Evolutionary conservation across 495 filamentous ascomycete species (phyloP).

Genomic region (Patellaria atrata): DNA sequence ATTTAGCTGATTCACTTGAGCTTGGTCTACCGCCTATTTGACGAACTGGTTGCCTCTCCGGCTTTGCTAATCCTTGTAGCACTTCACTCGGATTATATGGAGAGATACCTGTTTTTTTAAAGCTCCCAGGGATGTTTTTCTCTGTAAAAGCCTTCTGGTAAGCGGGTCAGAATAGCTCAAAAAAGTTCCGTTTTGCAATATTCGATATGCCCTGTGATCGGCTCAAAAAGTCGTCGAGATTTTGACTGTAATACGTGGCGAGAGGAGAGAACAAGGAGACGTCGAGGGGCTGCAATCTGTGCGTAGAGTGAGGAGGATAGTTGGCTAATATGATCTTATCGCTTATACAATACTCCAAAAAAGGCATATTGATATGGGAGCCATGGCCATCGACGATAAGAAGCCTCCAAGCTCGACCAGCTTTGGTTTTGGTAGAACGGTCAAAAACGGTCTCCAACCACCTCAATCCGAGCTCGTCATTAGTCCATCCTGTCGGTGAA

Average conservation of each 20-base stretch:
- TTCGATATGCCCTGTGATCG: background rate
- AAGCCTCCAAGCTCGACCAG: conserved; percentile 6
- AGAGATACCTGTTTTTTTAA: background rate
- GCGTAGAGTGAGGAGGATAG: conserved; percentile 13
- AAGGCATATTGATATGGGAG: conserved; percentile 11
- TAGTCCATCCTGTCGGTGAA: conserved; percentile 13
- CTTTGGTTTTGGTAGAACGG: conserved; percentile 7
- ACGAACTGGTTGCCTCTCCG: no score
- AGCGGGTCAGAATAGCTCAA: background rate
- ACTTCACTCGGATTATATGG: background rate
- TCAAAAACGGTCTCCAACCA: conserved; percentile 17
- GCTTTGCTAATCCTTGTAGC: no score
- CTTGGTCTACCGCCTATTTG: no score
- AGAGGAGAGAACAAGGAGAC: conserved; percentile 6
- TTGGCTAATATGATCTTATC: conserved; percentile 10
- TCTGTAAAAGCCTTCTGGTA: background rate
- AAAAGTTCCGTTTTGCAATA: background rate
- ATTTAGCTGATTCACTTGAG: no score
- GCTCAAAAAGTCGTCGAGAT: background rate
- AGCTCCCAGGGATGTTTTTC: background rate
- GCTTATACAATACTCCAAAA: conserved; percentile 11
- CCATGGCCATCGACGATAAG: conserved; percentile 16
- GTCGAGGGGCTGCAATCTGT: conserved; percentile 17
- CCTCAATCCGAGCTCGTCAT: conserved; percentile 10
- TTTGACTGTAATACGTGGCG: background rate